A percentile compares a stretch with the other conserved stretches of the same genome.
These are phyloP conservation scores for Cytospora chrysosperma DNA, from an alignment of 2,329 filamentous ascomycete species.

Conservation along the genomic window DNA sequence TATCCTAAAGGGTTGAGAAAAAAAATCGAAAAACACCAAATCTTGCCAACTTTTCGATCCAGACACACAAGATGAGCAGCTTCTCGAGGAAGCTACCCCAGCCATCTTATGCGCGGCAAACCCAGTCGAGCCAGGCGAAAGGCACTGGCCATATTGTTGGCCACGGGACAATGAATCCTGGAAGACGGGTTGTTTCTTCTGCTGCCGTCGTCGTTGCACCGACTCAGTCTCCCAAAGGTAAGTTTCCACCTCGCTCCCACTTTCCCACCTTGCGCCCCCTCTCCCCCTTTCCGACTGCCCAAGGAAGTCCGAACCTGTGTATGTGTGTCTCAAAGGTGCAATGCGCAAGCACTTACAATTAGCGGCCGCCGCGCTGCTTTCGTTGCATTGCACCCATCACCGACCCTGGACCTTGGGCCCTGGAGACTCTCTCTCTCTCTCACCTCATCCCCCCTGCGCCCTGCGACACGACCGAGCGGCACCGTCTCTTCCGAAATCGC, in stretches of 20 bases:
- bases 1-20: not conserved
- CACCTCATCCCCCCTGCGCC: not conserved
- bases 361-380: conserved; percentile 4
- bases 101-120: not conserved
- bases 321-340: not conserved
- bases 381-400: not conserved
- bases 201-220: conserved; percentile 2
- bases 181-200: conserved; percentile 7
- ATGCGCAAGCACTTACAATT: not conserved
- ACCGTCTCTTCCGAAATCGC: not conserved
- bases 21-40: not conserved
- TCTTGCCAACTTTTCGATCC: not conserved
- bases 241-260: no score
- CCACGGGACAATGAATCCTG: not conserved
- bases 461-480: not conserved
- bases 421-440: not conserved
- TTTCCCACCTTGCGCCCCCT: not conserved
- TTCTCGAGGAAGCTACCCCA: not conserved
- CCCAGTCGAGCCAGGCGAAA: not conserved
- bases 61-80: not conserved
- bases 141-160: not conserved
- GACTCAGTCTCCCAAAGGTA: conserved; percentile 5
- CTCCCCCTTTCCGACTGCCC: not conserved
- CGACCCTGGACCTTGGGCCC: not conserved
- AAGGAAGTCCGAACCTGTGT: not conserved